Evolutionary conservation across 176 grass and related monocot species (phyloP).

Genomic region (Rhipidocladum racemiflorum): DNA sequence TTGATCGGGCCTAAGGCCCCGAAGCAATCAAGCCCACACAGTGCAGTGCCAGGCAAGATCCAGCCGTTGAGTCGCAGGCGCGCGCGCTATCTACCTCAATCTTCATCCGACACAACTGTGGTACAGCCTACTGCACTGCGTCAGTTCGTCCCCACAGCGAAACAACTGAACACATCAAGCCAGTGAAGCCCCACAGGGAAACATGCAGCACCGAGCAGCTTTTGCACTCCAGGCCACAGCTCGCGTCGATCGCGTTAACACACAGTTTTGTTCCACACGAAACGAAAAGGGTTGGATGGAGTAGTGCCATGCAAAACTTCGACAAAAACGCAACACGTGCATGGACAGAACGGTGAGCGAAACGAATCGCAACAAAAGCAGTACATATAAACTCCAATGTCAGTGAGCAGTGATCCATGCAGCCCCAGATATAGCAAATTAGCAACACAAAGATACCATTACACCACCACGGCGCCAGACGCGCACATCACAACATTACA

Average conservation of each 20-base stretch:
- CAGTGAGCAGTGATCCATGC: not conserved
- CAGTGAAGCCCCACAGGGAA: conserved; percentile 3
- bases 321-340: not conserved
- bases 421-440: not conserved
- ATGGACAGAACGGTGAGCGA: conserved; percentile 11
- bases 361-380: conserved; percentile 33
- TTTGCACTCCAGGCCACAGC: not conserved
- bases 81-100: not conserved
- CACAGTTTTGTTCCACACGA: conserved; percentile 8
- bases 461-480: conserved; percentile 24
- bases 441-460: conserved; percentile 22
- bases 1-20: not conserved
- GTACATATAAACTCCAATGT: not conserved
- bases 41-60: not conserved
- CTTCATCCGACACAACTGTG: not conserved
- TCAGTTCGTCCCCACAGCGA: not conserved
- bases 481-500: conserved; percentile 39
- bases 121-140: not conserved
- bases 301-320: not conserved
- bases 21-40: conserved; percentile 21
- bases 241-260: not conserved
- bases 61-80: conserved; percentile 20
- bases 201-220: not conserved
- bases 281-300: not conserved
- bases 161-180: not conserved